Evolutionary conservation across 2,329 filamentous ascomycete genomes (phyloP).

Genomic region (Paraphaeosphaeria sporulosa): DNA sequence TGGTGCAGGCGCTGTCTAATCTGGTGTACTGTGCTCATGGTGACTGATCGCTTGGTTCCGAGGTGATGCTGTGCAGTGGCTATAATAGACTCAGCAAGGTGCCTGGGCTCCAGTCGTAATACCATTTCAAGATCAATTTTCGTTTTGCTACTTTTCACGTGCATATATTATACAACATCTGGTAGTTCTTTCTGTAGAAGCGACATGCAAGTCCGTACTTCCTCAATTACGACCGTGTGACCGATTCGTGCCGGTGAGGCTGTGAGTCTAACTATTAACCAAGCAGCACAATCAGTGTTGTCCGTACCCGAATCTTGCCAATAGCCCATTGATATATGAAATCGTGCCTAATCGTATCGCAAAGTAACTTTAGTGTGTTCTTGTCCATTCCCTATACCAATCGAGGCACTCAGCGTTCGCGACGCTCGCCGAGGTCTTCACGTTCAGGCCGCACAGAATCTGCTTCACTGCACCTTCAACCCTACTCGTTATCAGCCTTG

Average conservation of each 20-base stretch:
- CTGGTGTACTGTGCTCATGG: no score
- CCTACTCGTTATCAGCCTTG: slow-evolving; percentile 52
- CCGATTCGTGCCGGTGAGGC: not conserved
- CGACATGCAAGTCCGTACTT: not conserved
- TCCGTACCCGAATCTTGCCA: not conserved
- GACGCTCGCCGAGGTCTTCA: slow-evolving; percentile 92
- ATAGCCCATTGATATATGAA: not conserved
- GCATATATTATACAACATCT: not conserved
- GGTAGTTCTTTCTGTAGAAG: no score
- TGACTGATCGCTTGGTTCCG: no score
- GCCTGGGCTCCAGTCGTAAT: no score
- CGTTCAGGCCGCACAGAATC: slow-evolving; percentile 84
- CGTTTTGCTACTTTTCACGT: not conserved
- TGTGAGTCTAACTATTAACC: not conserved
- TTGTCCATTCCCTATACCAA: slow-evolving; percentile 82
- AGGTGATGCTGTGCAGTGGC: no score
- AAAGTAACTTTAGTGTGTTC: slow-evolving; percentile 27
- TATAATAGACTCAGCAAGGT: no score
- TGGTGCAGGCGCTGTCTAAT: no score
- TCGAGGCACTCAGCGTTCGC: slow-evolving; percentile 87
- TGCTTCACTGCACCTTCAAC: slow-evolving; percentile 97
- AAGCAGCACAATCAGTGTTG: not conserved
- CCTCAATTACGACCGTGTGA: no score
- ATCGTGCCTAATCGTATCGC: not conserved
- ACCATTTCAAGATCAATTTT: no score